A percentile compares a stretch with the other conserved stretches of the same genome.
These are phyloP conservation scores for Kentomonas sorsogonicus DNA, from an alignment of 208 protist species.

Conservation along the genomic window DNA sequence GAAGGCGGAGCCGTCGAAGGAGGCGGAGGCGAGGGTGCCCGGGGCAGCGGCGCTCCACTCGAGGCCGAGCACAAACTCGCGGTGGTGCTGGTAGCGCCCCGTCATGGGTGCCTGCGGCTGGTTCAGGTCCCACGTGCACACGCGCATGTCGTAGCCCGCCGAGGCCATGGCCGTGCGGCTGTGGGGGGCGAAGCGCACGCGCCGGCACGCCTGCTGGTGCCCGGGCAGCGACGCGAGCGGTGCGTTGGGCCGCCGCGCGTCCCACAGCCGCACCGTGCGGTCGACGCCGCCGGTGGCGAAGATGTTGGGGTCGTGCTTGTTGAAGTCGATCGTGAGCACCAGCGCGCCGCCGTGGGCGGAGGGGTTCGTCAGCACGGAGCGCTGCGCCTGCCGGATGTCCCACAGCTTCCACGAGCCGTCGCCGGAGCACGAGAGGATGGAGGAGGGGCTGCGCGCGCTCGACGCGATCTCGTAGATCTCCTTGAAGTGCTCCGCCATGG, in stretches of 20 bases:
- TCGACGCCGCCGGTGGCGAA: conserved; percentile 86
- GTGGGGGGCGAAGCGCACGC: conserved; percentile 80
- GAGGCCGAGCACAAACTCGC: conserved; percentile 85
- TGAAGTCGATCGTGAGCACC: conserved; percentile 87
- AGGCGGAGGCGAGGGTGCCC: conserved; percentile 51
- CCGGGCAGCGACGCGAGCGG: conserved; percentile 74
- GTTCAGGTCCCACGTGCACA: conserved; percentile 85
- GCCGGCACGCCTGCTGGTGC: conserved; percentile 83
- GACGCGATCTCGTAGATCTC: conserved; percentile 87
- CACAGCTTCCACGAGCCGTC: conserved; percentile 90
- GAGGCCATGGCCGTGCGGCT: conserved; percentile 68
- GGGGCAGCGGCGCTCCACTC: conserved; percentile 76
- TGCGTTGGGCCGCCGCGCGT: conserved; percentile 65
- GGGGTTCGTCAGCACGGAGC: conserved; percentile 69
- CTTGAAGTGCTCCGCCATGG: conserved; percentile 82
- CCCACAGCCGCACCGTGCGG: conserved; percentile 81
- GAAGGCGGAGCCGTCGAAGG: conserved; percentile 72
- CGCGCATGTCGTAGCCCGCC: conserved; percentile 83
- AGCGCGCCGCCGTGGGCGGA: conserved; percentile 84
- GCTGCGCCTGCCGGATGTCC: conserved; percentile 64
- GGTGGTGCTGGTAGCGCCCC: conserved; percentile 81
- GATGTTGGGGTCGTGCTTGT: conserved; percentile 85
- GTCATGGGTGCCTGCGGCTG: conserved; percentile 72
- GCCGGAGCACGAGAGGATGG: conserved; percentile 83
- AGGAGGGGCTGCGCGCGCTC: conserved; percentile 60